Percentiles rank a stretch among this genome's conserved stretches.
Conservation (phyloP, 805 yeast species). For the Schwanniomyces pseudopolymorphus region DNA sequence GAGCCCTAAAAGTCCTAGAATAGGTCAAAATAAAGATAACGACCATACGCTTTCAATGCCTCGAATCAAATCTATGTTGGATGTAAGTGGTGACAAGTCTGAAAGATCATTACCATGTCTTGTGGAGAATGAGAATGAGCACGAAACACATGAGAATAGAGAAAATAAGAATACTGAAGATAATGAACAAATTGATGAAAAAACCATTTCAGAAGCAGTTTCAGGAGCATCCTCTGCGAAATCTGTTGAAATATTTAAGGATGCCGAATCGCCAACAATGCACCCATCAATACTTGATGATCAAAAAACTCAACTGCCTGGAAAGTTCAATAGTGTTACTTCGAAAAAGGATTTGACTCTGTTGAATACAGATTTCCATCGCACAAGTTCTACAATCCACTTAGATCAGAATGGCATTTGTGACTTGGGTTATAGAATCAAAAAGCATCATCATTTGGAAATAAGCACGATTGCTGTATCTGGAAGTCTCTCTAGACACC, state of each 20-base stretch:
- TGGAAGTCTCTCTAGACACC: constrained; percentile 22
- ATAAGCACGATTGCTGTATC: constrained; percentile 31
- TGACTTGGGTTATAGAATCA: constrained; percentile 42
- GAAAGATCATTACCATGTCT: constrained; percentile 11
- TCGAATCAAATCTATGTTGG: constrained; percentile 31
- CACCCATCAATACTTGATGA: neutral
- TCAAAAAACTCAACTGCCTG: neutral
- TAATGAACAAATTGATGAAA: neutral
- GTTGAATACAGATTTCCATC: constrained; percentile 2
- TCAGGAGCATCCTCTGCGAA: neutral
- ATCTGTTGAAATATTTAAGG: neutral
- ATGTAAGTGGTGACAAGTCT: constrained; percentile 10
- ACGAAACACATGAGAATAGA: neutral
- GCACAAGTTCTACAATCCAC: constrained; percentile 12
- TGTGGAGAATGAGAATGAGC: constrained; percentile 5
- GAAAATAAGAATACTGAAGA: neutral
- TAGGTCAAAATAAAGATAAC: neutral
- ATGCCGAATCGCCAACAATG: neutral
- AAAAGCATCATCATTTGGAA: constrained; percentile 43
- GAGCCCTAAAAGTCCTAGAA: neutral
- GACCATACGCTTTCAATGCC: constrained; percentile 7
- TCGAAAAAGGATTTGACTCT: neutral
- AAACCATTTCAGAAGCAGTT: neutral
- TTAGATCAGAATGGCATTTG: constrained; percentile 32
- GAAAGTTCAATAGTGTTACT: neutral